Evolutionary conservation across 2,329 filamentous ascomycete genomes (phyloP).

Genomic region (Verticillium dahliae): DNA sequence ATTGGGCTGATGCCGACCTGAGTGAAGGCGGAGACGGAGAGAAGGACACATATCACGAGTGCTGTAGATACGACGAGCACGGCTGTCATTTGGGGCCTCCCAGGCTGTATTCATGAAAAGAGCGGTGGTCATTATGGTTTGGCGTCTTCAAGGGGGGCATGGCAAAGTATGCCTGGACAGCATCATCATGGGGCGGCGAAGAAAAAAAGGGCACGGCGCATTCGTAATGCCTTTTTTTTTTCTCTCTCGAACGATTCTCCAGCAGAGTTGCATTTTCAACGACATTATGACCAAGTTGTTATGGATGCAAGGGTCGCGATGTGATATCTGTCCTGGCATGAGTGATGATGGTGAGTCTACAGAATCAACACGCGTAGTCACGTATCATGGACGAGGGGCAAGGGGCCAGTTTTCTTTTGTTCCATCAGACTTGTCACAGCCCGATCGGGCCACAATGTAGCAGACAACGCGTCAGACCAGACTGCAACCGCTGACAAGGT

Average conservation of each 20-base stretch:
- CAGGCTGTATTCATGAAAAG: background rate
- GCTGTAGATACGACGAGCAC: background rate
- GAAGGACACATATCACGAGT: background rate
- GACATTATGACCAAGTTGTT: background rate
- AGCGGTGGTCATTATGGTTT: background rate
- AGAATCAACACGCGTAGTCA: background rate
- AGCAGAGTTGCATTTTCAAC: background rate
- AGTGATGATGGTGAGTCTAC: background rate
- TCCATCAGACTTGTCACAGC: background rate
- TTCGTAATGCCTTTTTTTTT: background rate
- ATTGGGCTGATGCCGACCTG: slow-evolving; percentile 33
- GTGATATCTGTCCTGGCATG: background rate
- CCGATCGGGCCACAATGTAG: background rate
- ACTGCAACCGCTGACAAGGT: background rate
- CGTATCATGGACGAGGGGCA: background rate
- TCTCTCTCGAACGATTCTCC: background rate
- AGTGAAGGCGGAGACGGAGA: slow-evolving; percentile 1
- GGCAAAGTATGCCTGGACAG: background rate
- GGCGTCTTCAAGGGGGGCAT: background rate
- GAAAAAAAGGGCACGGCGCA: background rate
- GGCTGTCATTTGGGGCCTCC: background rate
- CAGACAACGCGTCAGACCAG: background rate
- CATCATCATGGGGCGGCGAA: background rate
- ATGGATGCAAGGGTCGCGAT: background rate
- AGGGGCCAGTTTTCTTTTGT: background rate